Conservation (phyloP, 331 rosid species). For the Pyrus hybrid region DNA sequence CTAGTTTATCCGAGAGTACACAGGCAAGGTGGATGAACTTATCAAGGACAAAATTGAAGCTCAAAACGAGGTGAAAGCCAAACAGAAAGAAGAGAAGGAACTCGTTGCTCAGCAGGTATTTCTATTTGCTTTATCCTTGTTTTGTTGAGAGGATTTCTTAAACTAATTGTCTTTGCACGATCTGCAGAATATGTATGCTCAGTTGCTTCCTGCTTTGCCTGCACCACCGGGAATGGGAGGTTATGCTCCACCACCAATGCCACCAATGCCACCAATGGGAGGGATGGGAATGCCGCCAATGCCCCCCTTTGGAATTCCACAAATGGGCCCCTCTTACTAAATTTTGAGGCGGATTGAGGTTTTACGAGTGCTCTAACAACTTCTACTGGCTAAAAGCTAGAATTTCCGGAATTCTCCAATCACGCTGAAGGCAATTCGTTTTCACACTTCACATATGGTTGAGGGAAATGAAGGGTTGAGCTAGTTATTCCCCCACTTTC, state of each 20-base stretch:
- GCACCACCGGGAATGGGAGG: conserved; percentile 75
- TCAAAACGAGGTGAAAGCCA: conserved; percentile 11
- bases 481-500: conserved; percentile 14
- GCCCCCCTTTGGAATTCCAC: conserved; percentile 57
- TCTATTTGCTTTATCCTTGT: not conserved
- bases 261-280: conserved; percentile 34
- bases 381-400: conserved; percentile 11
- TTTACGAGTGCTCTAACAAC: not conserved
- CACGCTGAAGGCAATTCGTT: not conserved
- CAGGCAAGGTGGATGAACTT: conserved; percentile 69
- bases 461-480: conserved; percentile 12
- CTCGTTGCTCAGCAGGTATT: conserved; percentile 66
- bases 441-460: not conserved
- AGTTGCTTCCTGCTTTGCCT: conserved; percentile 78
- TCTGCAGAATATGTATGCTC: conserved; percentile 77
- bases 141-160: not conserved
- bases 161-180: not conserved
- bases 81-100: conserved; percentile 40
- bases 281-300: conserved; percentile 76
- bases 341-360: not conserved
- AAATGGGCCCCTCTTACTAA: conserved; percentile 49
- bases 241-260: conserved; percentile 28
- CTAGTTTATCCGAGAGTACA: conserved; percentile 61
- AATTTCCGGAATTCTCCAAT: too few species aligned
- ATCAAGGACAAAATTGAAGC: conserved; percentile 54